Conservation (phyloP, 2,329 filamentous ascomycete species). For the Claviceps sp. region DNA sequence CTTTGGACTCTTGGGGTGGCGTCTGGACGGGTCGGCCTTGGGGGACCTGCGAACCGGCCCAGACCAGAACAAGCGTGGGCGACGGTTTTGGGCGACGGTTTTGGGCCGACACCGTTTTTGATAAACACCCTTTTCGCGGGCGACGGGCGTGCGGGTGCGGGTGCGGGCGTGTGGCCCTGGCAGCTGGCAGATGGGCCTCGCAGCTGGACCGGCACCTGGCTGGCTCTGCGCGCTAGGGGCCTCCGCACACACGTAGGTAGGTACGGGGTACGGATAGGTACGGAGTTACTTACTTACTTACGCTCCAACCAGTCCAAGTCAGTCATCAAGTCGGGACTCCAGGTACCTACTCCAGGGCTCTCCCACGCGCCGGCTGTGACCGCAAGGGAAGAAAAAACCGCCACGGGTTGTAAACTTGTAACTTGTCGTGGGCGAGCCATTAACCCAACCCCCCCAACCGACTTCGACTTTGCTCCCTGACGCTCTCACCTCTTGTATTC, state of each 20-base stretch:
- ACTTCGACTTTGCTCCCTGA: conserved; percentile 4
- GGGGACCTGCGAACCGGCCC: no score
- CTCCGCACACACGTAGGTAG: not conserved
- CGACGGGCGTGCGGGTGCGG: not conserved
- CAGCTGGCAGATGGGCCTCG: not conserved
- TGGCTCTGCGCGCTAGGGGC: conserved; percentile 1
- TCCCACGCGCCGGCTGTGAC: conserved; percentile 5
- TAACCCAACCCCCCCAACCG: conserved; percentile 2
- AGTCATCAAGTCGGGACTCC: not conserved
- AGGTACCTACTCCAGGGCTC: not conserved
- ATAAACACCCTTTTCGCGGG: no score
- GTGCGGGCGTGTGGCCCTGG: not conserved
- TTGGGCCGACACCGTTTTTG: not conserved
- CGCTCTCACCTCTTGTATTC: conserved; percentile 8
- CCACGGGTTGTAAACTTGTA: conserved; percentile 6
- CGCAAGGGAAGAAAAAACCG: not conserved
- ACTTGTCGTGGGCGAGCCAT: conserved; percentile 11
- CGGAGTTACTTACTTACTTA: no score
- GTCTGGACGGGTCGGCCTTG: not conserved
- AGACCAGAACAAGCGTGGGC: no score
- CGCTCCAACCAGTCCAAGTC: not conserved
- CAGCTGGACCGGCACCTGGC: not conserved
- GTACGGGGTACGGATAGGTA: no score
- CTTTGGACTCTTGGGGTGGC: not conserved
- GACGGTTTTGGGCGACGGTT: no score